Base-by-base conservation (phyloP, 129 eudicot species). In the Logfia minima region DNA sequence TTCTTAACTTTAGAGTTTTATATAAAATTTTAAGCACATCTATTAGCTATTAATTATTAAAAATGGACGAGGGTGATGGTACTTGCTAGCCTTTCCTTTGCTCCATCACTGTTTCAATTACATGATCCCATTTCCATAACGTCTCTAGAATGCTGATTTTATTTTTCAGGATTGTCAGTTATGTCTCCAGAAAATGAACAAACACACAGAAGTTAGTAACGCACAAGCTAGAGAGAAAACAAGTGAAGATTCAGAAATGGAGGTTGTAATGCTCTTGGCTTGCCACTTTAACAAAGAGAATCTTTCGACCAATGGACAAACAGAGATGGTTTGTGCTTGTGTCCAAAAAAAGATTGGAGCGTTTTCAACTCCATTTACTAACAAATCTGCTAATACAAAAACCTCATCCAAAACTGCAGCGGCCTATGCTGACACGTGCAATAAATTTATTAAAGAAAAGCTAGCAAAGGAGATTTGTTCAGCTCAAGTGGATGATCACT, bases 261-360 rank as follows among this genome's bases (percentile, higher is more conserved):
- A 79, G 67, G 83, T 72, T 23, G 86, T 83, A 48, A 83, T 78
- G 86, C 76, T 83, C 5, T 68, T 83, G 79, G 86, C 86, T 32
- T 51, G 65, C 52, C 86, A 39, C 75, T 80, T 79, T 63, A 71
- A 79, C 21, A 68, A 76, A 53, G 78, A 69, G 70, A 70, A 75
- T 28, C 59, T 59, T 55, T 41, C 51, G 45, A 45, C 53, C 61
- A 13, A 29, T 78, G 65, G 35, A 18, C 62, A 19, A 21, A 58
- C 59, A 45, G 53, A 73, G 62, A 77, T n/a, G 39, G 28, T 31
- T 70, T 83, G 76, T 14, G 80, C 83, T 8, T 74, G 80, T 69
- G 86, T 72, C 61, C 29, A 77, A 37, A 66, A 73, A 79, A 83
- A 59, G 70, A 66, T 72, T 18, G 64, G 70, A 71, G 35, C 24